Base-by-base conservation (phyloP, 164 flowering plant species). In the Vitis rupestris region DNA sequence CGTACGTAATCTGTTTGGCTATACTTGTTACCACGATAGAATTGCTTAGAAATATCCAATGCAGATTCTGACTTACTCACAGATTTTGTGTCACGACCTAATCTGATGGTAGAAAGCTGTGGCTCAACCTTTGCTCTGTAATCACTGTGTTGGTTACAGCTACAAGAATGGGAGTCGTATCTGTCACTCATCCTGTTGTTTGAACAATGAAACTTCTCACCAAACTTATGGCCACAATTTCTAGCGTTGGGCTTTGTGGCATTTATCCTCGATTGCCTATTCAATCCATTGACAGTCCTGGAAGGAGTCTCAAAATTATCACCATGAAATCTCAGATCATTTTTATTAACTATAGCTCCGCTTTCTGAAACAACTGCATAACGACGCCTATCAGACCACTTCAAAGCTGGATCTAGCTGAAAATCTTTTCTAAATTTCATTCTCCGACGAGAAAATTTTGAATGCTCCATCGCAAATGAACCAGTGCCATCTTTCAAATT, bases 141-240 rank as follows among this genome's bases (percentile, higher is more conserved):
- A 29, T 83, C 89, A 75, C 51, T 74, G 8, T 72, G 81, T 61
- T 77, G 80, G 70, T 73, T 80, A 74, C 95, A 88, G 73, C 90
- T 80, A 78, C 95, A 91, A 69, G 86, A 79, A 73, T 84, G 82
- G 62, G 67, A 69, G 49, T 89, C 91, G 71, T 77, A 79, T 73
- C 91, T 81, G 52, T 87, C 97, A 77, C 64, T 76, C 69, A 69
- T 65, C 79, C 86, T 77, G 74, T 73, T 82, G 75, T 75, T 81
- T 65, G 87, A 71, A 71, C 79, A 78, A 50, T 82, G 82, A 6
- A 82, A 79, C 83, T 84, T 88, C 69, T 88, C 94, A 67, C 70
- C 70, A 59, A 71, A 81, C 83, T 85, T 89, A 0, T 73, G 66
- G 69, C 82, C 81, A 76, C 69, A 68, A 71, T 62, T 82, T 75